phyloP scores from a whole-genome alignment of 2,329 filamentous ascomycete species.

The Ophiostoma sp. region DNA sequence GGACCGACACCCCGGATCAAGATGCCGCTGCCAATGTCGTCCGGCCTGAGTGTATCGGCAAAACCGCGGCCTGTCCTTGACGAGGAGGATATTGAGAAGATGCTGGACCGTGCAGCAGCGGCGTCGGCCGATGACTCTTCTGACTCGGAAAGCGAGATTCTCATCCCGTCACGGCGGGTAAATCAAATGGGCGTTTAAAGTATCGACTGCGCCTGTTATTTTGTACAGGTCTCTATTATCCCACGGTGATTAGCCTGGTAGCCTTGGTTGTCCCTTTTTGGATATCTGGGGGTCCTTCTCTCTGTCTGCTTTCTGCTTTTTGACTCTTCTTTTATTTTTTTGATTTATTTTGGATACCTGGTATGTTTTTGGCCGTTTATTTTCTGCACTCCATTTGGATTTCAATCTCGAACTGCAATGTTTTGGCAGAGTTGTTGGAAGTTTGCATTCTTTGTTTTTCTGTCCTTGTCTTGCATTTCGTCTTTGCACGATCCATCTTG shows the following conservation, averaged over 20 bases:
- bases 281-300: background rate
- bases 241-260: background rate
- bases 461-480: background rate
- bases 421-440: background rate
- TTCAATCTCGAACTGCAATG: background rate
- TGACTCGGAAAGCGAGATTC: constrained; percentile 55
- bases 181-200: constrained; percentile 16
- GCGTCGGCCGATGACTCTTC: constrained; percentile 48
- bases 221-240: background rate
- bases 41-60: constrained; percentile 40
- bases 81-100: constrained; percentile 54
- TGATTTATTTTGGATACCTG: constrained; percentile 1
- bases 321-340: background rate
- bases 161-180: constrained; percentile 36
- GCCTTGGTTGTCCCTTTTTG: background rate
- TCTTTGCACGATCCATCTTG: background rate
- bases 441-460: background rate
- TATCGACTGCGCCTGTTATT: background rate
- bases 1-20: constrained; percentile 34
- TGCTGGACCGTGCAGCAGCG: constrained; percentile 48
- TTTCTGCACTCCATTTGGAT: background rate
- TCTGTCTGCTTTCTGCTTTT: background rate
- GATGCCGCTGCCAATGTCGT: constrained; percentile 44
- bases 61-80: constrained; percentile 41
- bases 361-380: background rate